Evolutionary conservation across 257 asterid species (phyloP), one percentile per base, ranked within the genome.

Genomic region (Linderniella brevidens): DNA sequence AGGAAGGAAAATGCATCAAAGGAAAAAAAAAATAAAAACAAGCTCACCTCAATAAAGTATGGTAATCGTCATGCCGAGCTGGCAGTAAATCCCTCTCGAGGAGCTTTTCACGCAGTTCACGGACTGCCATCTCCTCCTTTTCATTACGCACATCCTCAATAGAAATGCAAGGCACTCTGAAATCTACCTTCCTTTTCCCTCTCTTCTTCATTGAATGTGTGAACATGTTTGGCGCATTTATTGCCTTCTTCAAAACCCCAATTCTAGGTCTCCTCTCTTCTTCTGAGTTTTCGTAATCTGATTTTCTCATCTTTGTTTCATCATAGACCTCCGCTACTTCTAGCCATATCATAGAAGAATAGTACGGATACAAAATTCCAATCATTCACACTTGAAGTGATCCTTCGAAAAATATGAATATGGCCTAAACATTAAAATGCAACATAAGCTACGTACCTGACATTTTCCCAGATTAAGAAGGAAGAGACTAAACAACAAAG

Each of bases 101-200:
- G 48, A 88, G 95, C 56, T 54, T 74, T 68, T 76, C 78, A 47
- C 92, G 90, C 50, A 88, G 71, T 50, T 80, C 92, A 41, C 60
- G 35, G 38, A 88, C 97, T 64, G 69, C 77, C 66, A 66, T 73
- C 75, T 80, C 97, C 71, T 88, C 97, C 65, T 68, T 67, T 48
- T 80, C 82, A 58, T 88, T 93, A 32, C 80, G 92, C 35, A 88
- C 74, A 58, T 88, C 97, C 80, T 76, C 95, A 45, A 88, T 83
- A 17, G 90, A 58, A 65, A 88, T 66, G 8, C 84, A 61, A 65
- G 95, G 93, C 55, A 80, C 84, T 68, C 95, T 77, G 55, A 61
- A 84, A 65, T 84, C 95, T 56, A 84, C 81, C 69, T 84, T 88
- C 70, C 80, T 72, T 64, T 83, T 88, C 63, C 97, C 93, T 64